These are phyloP conservation scores for Dactylonectria estremocensis DNA, from an alignment of 2,329 filamentous ascomycete genomes.

Conservation along the genomic window DNA sequence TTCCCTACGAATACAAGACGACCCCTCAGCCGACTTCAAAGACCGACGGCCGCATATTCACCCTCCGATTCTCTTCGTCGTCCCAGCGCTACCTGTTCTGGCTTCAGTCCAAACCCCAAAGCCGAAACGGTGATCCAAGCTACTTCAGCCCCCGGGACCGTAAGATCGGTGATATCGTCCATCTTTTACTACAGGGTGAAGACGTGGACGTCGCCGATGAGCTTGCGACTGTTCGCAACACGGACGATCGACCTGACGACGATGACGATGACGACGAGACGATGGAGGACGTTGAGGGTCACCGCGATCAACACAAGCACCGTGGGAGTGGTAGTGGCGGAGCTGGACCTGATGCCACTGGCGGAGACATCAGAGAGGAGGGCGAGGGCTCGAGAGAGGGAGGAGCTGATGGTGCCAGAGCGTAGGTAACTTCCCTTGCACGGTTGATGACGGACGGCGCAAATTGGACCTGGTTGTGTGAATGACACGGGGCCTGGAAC, in stretches of 20 bases:
- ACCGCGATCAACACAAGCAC: constrained; percentile 71
- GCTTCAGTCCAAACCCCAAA: constrained; percentile 93
- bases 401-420: constrained; percentile 96
- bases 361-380: constrained; percentile 92
- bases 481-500: constrained; percentile 41
- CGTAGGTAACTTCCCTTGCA: constrained; percentile 82
- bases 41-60: constrained; percentile 91
- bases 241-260: constrained; percentile 65
- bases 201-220: constrained; percentile 85
- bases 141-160: constrained; percentile 89
- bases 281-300: constrained; percentile 76
- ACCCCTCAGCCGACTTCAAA: constrained; percentile 72
- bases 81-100: constrained; percentile 95
- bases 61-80: constrained; percentile 93
- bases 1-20: constrained; percentile 79
- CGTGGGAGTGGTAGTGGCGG: constrained; percentile 79
- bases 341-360: constrained; percentile 88
- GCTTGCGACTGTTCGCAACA: constrained; percentile 74
- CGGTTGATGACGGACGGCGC: constrained; percentile 46
- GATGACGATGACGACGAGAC: constrained; percentile 76
- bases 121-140: constrained; percentile 75
- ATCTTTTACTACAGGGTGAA: constrained; percentile 88
- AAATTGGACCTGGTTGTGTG: constrained; percentile 42
- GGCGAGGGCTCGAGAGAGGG: constrained; percentile 91
- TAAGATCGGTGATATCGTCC: constrained; percentile 90